Base-by-base conservation (phyloP, 441 rosid genomes). In the Pelargonium myrrhifolium region DNA sequence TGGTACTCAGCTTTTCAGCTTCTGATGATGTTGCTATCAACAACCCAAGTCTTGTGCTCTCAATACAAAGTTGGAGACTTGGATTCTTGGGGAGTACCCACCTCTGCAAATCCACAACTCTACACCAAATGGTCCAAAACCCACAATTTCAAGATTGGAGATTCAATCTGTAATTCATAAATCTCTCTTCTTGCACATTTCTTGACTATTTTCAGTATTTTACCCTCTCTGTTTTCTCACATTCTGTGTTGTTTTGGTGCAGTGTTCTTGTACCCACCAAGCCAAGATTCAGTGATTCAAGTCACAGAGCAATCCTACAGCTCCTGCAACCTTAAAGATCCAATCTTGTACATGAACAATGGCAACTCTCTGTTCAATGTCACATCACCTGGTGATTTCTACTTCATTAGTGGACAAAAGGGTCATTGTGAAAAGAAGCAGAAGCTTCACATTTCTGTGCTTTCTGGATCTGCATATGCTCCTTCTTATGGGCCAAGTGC, bases 231-330 rank as follows among this genome's bases (percentile, higher is more conserved):
- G 5, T 21, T 56, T 10, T 2, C 24, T 3, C 28, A 17, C 4
- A 58, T 9, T 8, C 10, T 58, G 9, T 11, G 24, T 4, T 60
- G 17, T 11, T 62, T 3, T 63, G 7, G 39, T 69, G 65, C 89
- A 93, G 99, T 91, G 85, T 93, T 91, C 77, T 75, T 93, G 74
- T 93, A 93, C 78, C 99, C 99, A 71, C 99, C 99, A 77, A 93
- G 99, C 75, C 89, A 93, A 81, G 97, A 93, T 71, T 93, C 97
- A 68, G 76, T 93, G 75, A 81, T 93, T 67, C 99, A 89, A 83
- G 92, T 93, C 26, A 83, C 91, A 1, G 65, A 76, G 47, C 72
- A 83, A 31, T 82, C 80, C 65, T 93, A 71, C 83, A 79, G 77
- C 68, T 68, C 77, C 60, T 93, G 99, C 85, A 89, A 91, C 88